Percentiles rank a stretch among this genome's conserved stretches.
phyloP scores from a whole-genome alignment of 2,329 filamentous ascomycete genomes.

The Xylariaceae sp. region DNA sequence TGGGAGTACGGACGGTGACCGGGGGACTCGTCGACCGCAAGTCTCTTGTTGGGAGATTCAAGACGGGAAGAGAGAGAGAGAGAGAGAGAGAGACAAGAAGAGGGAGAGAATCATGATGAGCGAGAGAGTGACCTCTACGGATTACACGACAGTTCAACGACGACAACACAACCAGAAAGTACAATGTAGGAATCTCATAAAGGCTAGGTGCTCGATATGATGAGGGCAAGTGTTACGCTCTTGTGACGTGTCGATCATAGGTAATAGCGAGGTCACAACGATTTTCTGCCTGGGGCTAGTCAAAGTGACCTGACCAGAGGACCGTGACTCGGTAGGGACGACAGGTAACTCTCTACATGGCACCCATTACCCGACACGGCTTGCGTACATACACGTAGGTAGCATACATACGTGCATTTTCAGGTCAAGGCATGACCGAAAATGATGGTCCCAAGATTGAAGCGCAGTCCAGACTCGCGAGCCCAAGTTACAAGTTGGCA shows the following conservation, averaged over 20 bases:
- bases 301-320: not conserved
- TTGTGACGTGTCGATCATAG: slow-evolving; percentile 6
- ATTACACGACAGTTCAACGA: too few relatives aligned
- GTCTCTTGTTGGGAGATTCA: not conserved
- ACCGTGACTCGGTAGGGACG: not conserved
- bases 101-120: too few relatives aligned
- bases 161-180: not conserved
- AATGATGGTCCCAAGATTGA: not conserved
- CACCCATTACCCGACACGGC: not conserved
- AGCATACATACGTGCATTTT: not conserved
- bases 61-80: not conserved
- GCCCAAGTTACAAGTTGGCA: too few relatives aligned
- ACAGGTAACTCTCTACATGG: not conserved
- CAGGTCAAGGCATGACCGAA: not conserved
- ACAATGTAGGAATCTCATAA: not conserved
- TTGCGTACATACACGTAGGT: not conserved
- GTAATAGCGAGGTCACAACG: not conserved
- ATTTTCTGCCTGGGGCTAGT: not conserved
- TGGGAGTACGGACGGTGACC: too few relatives aligned
- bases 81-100: not conserved
- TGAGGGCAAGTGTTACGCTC: slow-evolving; percentile 1
- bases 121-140: too few relatives aligned
- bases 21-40: not conserved
- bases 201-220: not conserved
- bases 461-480: not conserved